phyloP scores from a whole-genome alignment of 163 green algal species.

The Chloromonas sp. region DNA sequence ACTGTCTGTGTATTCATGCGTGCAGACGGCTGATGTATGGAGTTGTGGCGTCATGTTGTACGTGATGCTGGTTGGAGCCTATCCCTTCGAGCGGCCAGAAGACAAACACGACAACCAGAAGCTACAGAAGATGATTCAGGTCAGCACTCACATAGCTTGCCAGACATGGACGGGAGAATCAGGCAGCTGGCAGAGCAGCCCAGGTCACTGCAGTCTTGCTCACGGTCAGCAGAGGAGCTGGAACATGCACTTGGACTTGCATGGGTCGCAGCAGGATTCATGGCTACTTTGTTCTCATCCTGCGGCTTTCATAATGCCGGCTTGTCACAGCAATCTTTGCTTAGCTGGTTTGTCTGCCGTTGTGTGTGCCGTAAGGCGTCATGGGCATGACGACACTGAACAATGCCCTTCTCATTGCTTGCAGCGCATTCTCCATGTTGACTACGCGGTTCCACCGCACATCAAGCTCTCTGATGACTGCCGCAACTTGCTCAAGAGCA shows the following conservation, averaged over 20 bases:
- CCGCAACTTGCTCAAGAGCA: slow-evolving; percentile 58
- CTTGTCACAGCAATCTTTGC: too few relatives aligned
- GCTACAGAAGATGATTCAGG: slow-evolving; percentile 87
- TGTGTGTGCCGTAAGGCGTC: too few relatives aligned
- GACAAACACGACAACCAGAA: slow-evolving; percentile 95
- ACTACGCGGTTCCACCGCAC: slow-evolving; percentile 78
- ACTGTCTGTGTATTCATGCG: not conserved
- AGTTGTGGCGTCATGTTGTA: slow-evolving; percentile 94
- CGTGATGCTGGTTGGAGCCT: slow-evolving; percentile 97
- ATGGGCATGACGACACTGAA: not conserved
- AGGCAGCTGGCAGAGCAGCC: not conserved
- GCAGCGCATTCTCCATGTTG: slow-evolving; percentile 85
- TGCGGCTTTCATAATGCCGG: too few relatives aligned
- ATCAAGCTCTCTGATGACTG: slow-evolving; percentile 71
- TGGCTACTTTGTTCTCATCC: too few relatives aligned
- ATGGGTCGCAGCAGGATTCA: too few relatives aligned
- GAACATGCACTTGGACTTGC: too few relatives aligned
- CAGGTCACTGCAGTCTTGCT: too few relatives aligned
- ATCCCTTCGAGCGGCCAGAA: slow-evolving; percentile 96
- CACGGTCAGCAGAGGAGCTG: too few relatives aligned
- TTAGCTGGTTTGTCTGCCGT: too few relatives aligned
- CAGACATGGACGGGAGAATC: not conserved
- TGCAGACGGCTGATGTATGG: slow-evolving; percentile 81
- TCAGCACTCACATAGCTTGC: slow-evolving; percentile 7
- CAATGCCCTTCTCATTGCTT: not conserved